Conservation (phyloP, 2,329 filamentous ascomycete species). For the Ophiostoma fasciatum region DNA sequence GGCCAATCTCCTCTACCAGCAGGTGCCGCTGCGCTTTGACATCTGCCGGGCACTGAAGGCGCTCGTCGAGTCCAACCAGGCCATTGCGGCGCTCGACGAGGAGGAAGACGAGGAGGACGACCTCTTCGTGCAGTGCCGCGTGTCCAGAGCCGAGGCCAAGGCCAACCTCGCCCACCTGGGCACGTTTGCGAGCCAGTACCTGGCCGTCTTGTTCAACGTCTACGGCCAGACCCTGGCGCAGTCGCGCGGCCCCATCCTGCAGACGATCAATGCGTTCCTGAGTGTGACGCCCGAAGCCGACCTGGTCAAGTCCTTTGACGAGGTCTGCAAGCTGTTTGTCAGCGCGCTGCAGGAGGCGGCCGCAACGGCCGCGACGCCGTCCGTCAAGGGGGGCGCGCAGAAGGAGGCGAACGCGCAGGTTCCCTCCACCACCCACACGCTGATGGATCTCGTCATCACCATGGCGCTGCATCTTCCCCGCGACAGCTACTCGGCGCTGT, state of each 20-base stretch:
- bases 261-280: constrained; percentile 88
- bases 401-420: constrained; percentile 34
- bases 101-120: constrained; percentile 54
- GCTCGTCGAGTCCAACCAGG: constrained; percentile 82
- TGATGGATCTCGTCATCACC: constrained; percentile 94
- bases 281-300: constrained; percentile 71
- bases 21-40: constrained; percentile 73
- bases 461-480: constrained; percentile 87
- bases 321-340: constrained; percentile 74
- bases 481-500: constrained; percentile 70
- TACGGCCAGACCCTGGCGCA: constrained; percentile 94
- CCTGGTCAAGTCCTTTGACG: constrained; percentile 74
- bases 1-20: constrained; percentile 83
- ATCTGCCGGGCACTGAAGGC: constrained; percentile 77
- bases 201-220: constrained; percentile 97
- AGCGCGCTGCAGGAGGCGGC: constrained; percentile 44
- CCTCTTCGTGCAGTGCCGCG: constrained; percentile 60
- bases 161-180: constrained; percentile 74
- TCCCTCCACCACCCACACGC: constrained; percentile 83
- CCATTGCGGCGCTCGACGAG: constrained; percentile 44
- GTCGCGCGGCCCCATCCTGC: constrained; percentile 76
- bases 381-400: constrained; percentile 26
- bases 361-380: neutral
- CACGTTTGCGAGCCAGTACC: constrained; percentile 68
- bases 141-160: constrained; percentile 59